These are phyloP conservation scores for Calocybe gambosa DNA, from an alignment of 1,284 basidiomycete species.

Conservation along the genomic window DNA sequence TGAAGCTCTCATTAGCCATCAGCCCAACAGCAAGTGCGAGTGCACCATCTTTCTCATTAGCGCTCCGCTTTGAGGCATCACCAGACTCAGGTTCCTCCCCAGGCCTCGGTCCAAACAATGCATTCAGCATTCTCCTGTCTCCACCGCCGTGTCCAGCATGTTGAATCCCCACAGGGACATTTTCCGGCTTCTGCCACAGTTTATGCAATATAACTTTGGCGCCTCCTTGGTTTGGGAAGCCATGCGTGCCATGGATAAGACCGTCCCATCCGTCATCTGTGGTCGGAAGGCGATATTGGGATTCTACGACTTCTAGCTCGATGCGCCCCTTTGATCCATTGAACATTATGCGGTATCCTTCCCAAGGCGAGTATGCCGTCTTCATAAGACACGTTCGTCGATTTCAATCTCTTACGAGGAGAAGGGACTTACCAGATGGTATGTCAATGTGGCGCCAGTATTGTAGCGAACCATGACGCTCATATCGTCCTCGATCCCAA, in stretches of 20 bases:
- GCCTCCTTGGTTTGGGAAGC: constrained; percentile 40
- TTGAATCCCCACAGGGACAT: constrained; percentile 37
- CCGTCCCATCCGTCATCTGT: constrained; percentile 29
- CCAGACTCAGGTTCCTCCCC: constrained; percentile 33
- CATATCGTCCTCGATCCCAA: constrained; percentile 55
- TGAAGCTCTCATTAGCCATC: constrained; percentile 49
- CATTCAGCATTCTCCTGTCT: constrained; percentile 45
- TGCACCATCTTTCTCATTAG: constrained; percentile 45
- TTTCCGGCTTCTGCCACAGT: constrained; percentile 39
- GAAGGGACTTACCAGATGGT: constrained; percentile 33
- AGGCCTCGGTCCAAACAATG: constrained; percentile 41
- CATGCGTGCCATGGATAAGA: constrained; percentile 37
- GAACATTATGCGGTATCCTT: constrained; percentile 50
- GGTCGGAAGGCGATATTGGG: constrained; percentile 27
- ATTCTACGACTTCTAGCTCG: constrained; percentile 50
- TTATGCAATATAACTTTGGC: constrained; percentile 40
- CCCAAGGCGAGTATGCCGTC: constrained; percentile 39
- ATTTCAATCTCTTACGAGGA: not conserved
- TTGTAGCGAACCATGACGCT: constrained; percentile 44
- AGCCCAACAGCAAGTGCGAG: constrained; percentile 47
- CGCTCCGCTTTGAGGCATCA: constrained; percentile 40
- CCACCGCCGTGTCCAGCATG: constrained; percentile 48
- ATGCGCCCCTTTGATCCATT: constrained; percentile 48
- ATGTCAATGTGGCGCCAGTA: constrained; percentile 46
- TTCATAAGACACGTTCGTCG: constrained; percentile 5